Percentiles rank a stretch among this genome's conserved stretches.
Evolutionary conservation across 345 rosid genomes (phyloP).

Genomic region (Lepidium aucheri): DNA sequence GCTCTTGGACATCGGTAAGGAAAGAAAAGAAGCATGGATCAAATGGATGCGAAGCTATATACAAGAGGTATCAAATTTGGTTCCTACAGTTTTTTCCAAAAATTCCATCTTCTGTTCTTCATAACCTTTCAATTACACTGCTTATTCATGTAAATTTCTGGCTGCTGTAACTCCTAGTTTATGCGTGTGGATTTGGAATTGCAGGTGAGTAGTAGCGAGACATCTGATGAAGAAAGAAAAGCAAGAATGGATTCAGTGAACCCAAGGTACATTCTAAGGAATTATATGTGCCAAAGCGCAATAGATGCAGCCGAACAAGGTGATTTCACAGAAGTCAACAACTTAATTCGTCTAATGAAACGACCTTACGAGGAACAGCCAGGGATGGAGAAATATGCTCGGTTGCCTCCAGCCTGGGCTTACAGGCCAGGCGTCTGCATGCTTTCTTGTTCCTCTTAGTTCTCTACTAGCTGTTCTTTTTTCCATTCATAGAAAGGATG

Average conservation of each 20-base stretch:
- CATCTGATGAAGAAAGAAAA: constrained; percentile 78
- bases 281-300: constrained; percentile 91
- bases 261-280: constrained; percentile 80
- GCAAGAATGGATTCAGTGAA: constrained; percentile 74
- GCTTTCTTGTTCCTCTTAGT: constrained; percentile 93
- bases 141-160: not conserved
- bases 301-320: constrained; percentile 89
- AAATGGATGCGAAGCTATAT: constrained; percentile 76
- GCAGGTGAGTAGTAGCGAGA: constrained; percentile 58
- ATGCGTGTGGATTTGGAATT: constrained; percentile 1
- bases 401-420: constrained; percentile 99
- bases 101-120: not conserved
- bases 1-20: constrained; percentile 88
- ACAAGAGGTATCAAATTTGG: constrained; percentile 54
- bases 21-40: constrained; percentile 92
- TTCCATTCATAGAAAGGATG: constrained; percentile 4
- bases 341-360: constrained; percentile 69
- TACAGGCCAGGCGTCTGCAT: constrained; percentile 94
- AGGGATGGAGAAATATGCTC: constrained; percentile 90
- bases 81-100: not conserved
- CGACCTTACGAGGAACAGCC: constrained; percentile 86
- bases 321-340: constrained; percentile 69
- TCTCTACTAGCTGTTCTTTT: constrained; percentile 4
- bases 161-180: not conserved
- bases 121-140: not conserved